Percentiles rank a stretch among this genome's conserved stretches.
Evolutionary conservation across 1,284 basidiomycete genomes (phyloP).

Genomic region (Cutaneotrichosporon dermatis): DNA sequence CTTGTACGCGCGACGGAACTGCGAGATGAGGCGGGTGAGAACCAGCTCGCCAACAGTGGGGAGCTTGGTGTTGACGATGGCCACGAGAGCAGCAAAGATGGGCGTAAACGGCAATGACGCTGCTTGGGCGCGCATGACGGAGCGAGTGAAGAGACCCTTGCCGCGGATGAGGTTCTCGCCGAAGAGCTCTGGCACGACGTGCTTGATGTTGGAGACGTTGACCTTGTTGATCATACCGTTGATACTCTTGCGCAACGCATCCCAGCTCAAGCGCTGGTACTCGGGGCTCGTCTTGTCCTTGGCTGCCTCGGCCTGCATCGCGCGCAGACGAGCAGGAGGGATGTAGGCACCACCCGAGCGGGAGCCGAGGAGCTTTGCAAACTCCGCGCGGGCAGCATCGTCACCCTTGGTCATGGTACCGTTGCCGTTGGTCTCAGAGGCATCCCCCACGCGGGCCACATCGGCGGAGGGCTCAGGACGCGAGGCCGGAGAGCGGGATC

Average conservation of each 20-base stretch:
- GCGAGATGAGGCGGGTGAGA: conserved; percentile 81
- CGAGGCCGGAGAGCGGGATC: conserved; percentile 34
- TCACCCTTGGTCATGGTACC: conserved; percentile 28
- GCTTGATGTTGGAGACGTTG: conserved; percentile 93
- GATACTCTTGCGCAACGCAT: conserved; percentile 93
- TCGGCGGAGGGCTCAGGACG: conserved; percentile 40
- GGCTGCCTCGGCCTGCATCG: conserved; percentile 78
- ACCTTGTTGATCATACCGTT: conserved; percentile 98
- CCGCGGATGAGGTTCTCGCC: conserved; percentile 87
- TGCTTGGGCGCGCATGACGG: conserved; percentile 96
- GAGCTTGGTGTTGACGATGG: conserved; percentile 95
- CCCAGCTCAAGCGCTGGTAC: conserved; percentile 95
- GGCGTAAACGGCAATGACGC: conserved; percentile 96
- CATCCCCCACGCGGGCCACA: conserved; percentile 62
- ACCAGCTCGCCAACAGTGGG: conserved; percentile 94
- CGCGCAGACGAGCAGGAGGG: conserved; percentile 85
- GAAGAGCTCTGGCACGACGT: conserved; percentile 90
- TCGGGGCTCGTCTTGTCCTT: conserved; percentile 84
- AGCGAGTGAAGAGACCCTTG: conserved; percentile 80
- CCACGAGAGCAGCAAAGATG: conserved; percentile 89
- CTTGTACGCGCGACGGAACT: conserved; percentile 92
- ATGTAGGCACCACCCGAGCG: conserved; percentile 94
- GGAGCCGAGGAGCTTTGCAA: conserved; percentile 66
- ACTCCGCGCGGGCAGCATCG: conserved; percentile 63
- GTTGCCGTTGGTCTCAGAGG: conserved; percentile 50